Evolutionary conservation across 192 early-diverging fungal genomes (phyloP), one percentile per base, ranked within the genome.

Genomic region (Mortierella hygrophila): DNA sequence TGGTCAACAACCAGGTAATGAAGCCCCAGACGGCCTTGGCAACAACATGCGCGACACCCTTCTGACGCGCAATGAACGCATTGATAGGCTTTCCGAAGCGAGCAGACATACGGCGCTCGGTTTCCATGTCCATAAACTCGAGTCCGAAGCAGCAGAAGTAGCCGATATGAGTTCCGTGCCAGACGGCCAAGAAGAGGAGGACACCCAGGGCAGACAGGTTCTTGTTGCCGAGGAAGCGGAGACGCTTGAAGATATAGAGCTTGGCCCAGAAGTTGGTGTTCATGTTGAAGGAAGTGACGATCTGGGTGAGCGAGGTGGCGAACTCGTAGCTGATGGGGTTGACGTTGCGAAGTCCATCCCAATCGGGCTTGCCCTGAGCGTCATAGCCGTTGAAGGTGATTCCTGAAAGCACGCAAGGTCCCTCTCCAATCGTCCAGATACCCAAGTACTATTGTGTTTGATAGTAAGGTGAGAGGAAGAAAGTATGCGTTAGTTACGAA

Each of bases 221-320:
- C 88, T 93, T 93, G 85, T 88, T 92, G n/a, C 88, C 89, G 41
- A 93, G 79, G 75, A 91, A 94, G 21, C 81, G 80, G 29, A 93
- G 80, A 37, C 92, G 88, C 77, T 94, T 93, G 68, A 92, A 94
- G 10, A 94, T 74, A 68, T 94, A 94, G 26, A 90, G 79, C 83
- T 93, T 93, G 70, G 89, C 84, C 93, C 93, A 94, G 9, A 83
- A 76, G 75, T 94, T 94, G 70, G 93, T 94, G 78, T 94, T 93
- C 77, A 92, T 91, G 78, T 94, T 94, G 88, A 93, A 94, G 10
- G 90, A 86, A 20, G 20, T 70, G 75, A 94, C 83, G n/a, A 93
- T 89, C 42, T 93, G 81, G 37, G 78, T 86, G 68, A 93, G 79
- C 1, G 89, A 90, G 11, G 90, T 92, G 13, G 92, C 92, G 40